phyloP scores from a whole-genome alignment of 306 rosid species.

The Vicia villosa region DNA sequence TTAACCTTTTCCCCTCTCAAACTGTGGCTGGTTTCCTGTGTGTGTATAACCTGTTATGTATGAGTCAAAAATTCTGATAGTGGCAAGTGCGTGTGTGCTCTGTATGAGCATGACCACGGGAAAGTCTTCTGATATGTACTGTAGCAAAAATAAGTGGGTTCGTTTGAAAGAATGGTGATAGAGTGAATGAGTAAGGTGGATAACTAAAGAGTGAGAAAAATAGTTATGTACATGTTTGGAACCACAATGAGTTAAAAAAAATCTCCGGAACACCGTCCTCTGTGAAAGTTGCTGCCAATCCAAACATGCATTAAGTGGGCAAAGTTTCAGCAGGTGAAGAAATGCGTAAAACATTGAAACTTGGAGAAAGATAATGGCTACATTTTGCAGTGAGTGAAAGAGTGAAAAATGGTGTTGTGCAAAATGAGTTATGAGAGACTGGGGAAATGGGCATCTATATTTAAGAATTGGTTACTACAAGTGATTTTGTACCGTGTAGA shows the following conservation, averaged over 20 bases:
- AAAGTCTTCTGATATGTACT: no score
- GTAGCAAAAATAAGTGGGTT: not conserved
- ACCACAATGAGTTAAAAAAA: no score
- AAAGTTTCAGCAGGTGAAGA: not conserved
- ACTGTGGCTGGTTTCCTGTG: not conserved
- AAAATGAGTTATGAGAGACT: not conserved
- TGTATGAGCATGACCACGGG: no score
- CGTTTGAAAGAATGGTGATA: not conserved
- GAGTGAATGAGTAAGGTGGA: not conserved
- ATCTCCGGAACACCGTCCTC: no score
- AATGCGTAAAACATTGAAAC: not conserved
- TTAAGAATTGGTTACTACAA: not conserved
- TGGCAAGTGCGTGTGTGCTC: not conserved
- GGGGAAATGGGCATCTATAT: not conserved
- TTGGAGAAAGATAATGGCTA: not conserved
- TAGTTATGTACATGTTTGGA: no score
- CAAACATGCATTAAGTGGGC: not conserved
- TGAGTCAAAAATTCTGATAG: not conserved
- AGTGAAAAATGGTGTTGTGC: not conserved
- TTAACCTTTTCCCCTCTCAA: not conserved
- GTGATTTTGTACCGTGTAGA: not conserved
- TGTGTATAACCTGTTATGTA: not conserved
- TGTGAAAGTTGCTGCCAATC: no score
- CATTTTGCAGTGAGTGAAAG: not conserved
- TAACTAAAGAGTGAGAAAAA: no score